phyloP scores from a whole-genome alignment of 306 rosid genomes.

The Medicago ruthenica region DNA sequence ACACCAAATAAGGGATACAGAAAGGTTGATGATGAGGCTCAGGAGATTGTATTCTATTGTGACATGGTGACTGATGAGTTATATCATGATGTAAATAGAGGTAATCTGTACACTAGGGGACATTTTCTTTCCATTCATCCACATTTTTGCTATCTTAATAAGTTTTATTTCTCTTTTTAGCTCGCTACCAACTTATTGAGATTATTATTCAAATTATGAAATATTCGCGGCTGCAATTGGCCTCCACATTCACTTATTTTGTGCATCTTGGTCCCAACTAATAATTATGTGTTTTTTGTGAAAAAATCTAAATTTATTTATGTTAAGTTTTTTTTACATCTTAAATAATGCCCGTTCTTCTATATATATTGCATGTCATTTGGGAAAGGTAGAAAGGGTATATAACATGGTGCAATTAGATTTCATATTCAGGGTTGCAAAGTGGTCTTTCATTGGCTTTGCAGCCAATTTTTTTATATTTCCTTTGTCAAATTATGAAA shows the following conservation, averaged over 20 bases:
- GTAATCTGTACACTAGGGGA: conserved; percentile 57
- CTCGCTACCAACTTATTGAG: conserved; percentile 27
- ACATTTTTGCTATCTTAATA: conserved; percentile 43
- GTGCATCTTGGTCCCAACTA: neutral
- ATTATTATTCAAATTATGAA: conserved; percentile 33
- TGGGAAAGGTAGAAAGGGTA: no score
- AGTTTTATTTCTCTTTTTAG: neutral
- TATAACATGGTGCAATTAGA: no score
- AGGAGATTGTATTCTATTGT: conserved; percentile 56
- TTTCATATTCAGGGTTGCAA: no score
- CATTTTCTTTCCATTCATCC: conserved; percentile 69
- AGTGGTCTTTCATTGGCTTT: no score
- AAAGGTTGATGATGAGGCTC: conserved; percentile 41
- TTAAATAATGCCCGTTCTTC: no score
- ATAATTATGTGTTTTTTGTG: no score
- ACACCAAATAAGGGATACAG: conserved; percentile 55
- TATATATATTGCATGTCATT: no score
- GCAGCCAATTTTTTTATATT: no score
- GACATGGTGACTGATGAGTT: conserved; percentile 58
- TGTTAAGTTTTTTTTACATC: no score
- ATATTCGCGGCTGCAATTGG: conserved; percentile 45
- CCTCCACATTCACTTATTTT: conserved; percentile 37
- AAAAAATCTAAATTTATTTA: no score
- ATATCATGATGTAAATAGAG: conserved; percentile 69
- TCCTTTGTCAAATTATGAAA: no score